Conservation (phyloP, 2,329 filamentous ascomycete species). For the Fusarium cyanostomum region DNA sequence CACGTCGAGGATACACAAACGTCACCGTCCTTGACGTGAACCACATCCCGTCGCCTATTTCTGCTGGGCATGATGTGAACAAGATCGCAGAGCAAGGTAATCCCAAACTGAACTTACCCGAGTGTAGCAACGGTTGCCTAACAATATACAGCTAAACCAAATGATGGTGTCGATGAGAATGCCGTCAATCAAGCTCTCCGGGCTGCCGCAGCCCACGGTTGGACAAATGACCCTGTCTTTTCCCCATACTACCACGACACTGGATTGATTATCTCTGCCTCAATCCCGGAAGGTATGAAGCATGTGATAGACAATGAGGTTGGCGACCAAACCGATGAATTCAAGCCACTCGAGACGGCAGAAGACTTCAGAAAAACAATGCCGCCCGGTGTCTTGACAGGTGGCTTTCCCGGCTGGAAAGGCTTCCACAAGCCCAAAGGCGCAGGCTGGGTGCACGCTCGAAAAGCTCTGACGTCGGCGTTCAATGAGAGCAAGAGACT, state of each 20-base stretch:
- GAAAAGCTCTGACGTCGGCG: constrained; percentile 24
- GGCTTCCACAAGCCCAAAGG: constrained; percentile 25
- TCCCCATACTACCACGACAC: constrained; percentile 22
- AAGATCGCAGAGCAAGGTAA: constrained; percentile 24
- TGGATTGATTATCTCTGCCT: constrained; percentile 19
- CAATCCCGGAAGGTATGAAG: constrained; percentile 15
- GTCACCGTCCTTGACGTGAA: constrained; percentile 25
- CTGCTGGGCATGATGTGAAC: constrained; percentile 30
- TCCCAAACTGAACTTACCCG: accelerated
- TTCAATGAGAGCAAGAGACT: constrained; percentile 23
- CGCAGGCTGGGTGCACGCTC: constrained; percentile 27
- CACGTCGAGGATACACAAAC: constrained; percentile 21
- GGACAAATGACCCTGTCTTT: constrained; percentile 23
- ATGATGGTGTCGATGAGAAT: constrained; percentile 3
- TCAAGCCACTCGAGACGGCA: constrained; percentile 10
- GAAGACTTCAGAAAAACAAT: constrained; percentile 25
- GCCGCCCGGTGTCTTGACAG: constrained; percentile 22
- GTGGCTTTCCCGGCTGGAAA: constrained; percentile 17
- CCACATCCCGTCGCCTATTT: constrained; percentile 23
- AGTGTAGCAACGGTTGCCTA: not conserved
- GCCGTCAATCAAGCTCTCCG: constrained; percentile 9
- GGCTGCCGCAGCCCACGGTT: constrained; percentile 14
- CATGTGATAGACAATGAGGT: constrained; percentile 21
- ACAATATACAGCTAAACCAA: not conserved
- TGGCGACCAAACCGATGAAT: constrained; percentile 14